phyloP scores from a whole-genome alignment of 495 filamentous ascomycete genomes.

The Neurospora cerealis region DNA sequence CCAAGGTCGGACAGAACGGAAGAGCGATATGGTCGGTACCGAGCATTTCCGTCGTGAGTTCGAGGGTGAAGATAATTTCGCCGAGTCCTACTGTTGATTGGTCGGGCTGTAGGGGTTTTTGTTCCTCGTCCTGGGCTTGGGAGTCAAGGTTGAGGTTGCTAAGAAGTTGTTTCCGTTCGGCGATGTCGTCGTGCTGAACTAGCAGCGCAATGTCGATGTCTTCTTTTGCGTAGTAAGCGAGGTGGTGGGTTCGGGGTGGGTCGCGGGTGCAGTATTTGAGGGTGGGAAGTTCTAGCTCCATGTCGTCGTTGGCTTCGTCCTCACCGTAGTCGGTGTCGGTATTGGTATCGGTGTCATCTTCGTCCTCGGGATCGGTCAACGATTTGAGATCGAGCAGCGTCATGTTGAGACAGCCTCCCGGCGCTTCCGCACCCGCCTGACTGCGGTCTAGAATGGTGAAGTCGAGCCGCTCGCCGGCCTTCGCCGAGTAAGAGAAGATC shows the following conservation, averaged over 20 bases:
- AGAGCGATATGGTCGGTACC: background rate
- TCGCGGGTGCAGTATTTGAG: background rate
- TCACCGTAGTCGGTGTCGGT: background rate
- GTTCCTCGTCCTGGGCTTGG: background rate
- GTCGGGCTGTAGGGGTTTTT: background rate
- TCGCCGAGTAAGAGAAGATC: constrained; percentile 7
- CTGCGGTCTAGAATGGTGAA: constrained; percentile 8
- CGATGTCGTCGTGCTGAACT: background rate
- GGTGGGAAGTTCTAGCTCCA: background rate
- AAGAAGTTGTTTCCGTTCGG: background rate
- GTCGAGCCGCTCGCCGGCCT: constrained; percentile 4
- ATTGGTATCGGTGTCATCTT: background rate
- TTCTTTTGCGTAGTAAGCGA: background rate
- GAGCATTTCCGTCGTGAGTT: background rate
- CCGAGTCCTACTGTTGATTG: background rate
- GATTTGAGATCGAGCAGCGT: background rate
- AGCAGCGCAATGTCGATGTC: background rate
- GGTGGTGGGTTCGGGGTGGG: background rate
- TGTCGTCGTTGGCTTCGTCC: background rate
- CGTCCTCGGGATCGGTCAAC: background rate
- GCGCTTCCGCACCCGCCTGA: background rate
- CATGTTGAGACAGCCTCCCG: background rate
- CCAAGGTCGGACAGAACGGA: background rate
- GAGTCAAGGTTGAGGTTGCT: background rate
- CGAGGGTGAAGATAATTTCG: background rate